phyloP scores from a whole-genome alignment of 2,329 filamentous ascomycete species.

The Daldinia sp. region DNA sequence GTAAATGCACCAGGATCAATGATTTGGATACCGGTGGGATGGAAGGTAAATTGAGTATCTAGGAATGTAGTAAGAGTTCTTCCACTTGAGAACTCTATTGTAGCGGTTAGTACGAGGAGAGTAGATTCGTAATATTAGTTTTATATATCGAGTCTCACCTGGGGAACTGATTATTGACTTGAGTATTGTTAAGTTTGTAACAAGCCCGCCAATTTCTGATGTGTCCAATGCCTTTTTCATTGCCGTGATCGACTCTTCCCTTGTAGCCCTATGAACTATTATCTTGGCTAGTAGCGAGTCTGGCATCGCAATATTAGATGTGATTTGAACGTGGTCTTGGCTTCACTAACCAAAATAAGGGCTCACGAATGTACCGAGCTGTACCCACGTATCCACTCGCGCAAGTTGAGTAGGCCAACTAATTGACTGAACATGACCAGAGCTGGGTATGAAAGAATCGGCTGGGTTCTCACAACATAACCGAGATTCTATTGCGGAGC shows the following conservation, averaged over 20 bases:
- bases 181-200: slow-evolving; percentile 24
- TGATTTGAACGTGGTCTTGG: no score
- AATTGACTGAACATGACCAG: slow-evolving; percentile 66
- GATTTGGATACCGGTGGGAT: slow-evolving; percentile 46
- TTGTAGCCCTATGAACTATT: slow-evolving; percentile 20
- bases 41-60: slow-evolving; percentile 28
- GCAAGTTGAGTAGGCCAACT: slow-evolving; percentile 59
- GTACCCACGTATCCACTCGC: slow-evolving; percentile 71
- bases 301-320: slow-evolving; percentile 5
- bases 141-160: not conserved
- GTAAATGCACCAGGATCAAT: slow-evolving; percentile 49
- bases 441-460: slow-evolving; percentile 65
- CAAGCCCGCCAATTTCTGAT: slow-evolving; percentile 20
- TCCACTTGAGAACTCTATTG: slow-evolving; percentile 16
- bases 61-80: slow-evolving; percentile 34
- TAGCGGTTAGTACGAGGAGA: not conserved
- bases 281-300: slow-evolving; percentile 33
- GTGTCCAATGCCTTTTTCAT: slow-evolving; percentile 10
- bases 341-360: slow-evolving; percentile 59
- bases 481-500: slow-evolving; percentile 51
- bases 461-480: slow-evolving; percentile 62
- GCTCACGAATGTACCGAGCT: slow-evolving; percentile 63
- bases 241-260: slow-evolving; percentile 12
- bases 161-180: slow-evolving; percentile 20
- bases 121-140: not conserved